A percentile compares a stretch with the other conserved stretches of the same genome.
Conservation (phyloP, 1,139 yeast genomes). For the Geotrichum bryndzae region DNA sequence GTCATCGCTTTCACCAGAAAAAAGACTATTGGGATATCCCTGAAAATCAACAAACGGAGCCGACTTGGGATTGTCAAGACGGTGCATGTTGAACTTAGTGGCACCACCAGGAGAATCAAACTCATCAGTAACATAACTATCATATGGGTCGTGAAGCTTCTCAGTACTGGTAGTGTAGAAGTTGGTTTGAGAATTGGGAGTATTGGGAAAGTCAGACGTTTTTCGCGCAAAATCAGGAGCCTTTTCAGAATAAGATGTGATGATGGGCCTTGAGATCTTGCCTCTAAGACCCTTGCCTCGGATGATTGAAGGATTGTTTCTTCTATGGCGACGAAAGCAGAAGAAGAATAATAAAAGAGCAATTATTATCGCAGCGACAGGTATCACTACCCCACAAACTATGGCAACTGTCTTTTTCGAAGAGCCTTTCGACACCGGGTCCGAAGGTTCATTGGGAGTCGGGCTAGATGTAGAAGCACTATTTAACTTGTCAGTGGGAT, state of each 20-base stretch:
- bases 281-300: neutral
- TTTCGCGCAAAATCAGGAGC: constrained; percentile 1
- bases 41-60: neutral
- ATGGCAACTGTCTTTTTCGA: constrained; percentile 57
- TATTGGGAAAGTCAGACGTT: constrained; percentile 7
- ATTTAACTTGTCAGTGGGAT: constrained; percentile 19
- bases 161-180: constrained; percentile 20
- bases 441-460: constrained; percentile 17
- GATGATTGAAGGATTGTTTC: constrained; percentile 18
- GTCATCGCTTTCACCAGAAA: constrained; percentile 13
- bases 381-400: constrained; percentile 84
- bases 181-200: constrained; percentile 28
- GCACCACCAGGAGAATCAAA: constrained; percentile 14
- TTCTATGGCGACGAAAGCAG: constrained; percentile 43
- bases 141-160: constrained; percentile 1
- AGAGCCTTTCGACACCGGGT: constrained; percentile 19
- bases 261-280: constrained; percentile 28
- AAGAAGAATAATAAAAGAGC: constrained; percentile 42
- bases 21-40: constrained; percentile 11
- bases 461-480: constrained; percentile 23
- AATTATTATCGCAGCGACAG: constrained; percentile 47
- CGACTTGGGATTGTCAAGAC: constrained; percentile 13
- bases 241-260: constrained; percentile 22
- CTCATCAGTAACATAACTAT: neutral
- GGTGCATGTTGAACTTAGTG: constrained; percentile 14